Evolutionary conservation across 331 rosid genomes (phyloP), one percentile per base, ranked within the genome.

Genomic region (Acacia pycnantha): DNA sequence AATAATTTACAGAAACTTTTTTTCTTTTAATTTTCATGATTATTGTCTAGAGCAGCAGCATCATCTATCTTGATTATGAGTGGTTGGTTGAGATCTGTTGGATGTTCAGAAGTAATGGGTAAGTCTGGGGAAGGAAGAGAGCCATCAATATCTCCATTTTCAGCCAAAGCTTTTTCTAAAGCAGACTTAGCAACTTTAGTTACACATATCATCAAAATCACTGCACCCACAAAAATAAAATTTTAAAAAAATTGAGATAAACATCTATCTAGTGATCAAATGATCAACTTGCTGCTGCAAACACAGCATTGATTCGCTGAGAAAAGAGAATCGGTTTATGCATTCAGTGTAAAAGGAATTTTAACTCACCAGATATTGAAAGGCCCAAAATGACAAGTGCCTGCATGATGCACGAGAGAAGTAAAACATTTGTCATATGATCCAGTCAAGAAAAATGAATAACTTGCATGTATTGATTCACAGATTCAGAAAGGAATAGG

Each of bases 171-270:
- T 76, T 90, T 89, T n/a, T 93, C 97, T 79, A 93, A 87, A 66
- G 99, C 90, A 8, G 90, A 80, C 92, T 89, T 93, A 77, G 99
- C 98, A 44, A 93, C 91, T 91, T 78, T 93, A 15, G 97, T 95
- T 33, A 93, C 92, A 54, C 93, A 90, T 74, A 89, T 35, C 84
- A 95, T 83, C 59, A 91, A 53, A 85, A 93, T 80, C 87, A 89
- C 98, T 95, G 94, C 86, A 70, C 74, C 81, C 81, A 70, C 71
- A 76, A 31, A 81, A 81, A 82, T 1, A 3, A 67, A 72, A n/a
- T n/a, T n/a, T n/a, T 11, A 35, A n/a, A 37, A 0, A 37, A 37
- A n/a, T 43, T 41, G 37, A 44, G 61, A 11, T 15, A 26, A 46
- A 46, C 58, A 70, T 41, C 54, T 70, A 56, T 70, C n/a, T 44